Evolutionary conservation across 2,329 filamentous ascomycete species (phyloP).

Genomic region (Fusarium sp.): DNA sequence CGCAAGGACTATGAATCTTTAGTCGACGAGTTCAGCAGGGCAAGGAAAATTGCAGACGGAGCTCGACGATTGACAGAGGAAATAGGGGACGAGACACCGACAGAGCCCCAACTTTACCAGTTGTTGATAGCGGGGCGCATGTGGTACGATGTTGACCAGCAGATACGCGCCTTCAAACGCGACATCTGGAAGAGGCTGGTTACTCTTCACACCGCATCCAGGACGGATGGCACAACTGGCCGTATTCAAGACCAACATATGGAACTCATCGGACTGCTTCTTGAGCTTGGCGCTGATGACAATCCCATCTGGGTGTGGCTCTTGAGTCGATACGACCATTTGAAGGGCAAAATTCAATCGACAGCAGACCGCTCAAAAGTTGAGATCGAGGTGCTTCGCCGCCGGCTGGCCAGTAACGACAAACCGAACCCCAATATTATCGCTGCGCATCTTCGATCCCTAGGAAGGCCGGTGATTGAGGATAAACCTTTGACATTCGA

Average conservation of each 20-base stretch:
- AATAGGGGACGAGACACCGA: constrained; percentile 64
- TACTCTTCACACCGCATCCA: constrained; percentile 67
- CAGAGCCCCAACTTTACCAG: constrained; percentile 83
- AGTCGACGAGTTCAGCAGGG: constrained; percentile 84
- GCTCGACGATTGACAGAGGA: constrained; percentile 73
- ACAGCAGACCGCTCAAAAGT: constrained; percentile 87
- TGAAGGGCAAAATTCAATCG: constrained; percentile 83
- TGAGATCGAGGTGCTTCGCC: constrained; percentile 89
- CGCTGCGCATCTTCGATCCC: constrained; percentile 78
- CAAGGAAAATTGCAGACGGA: constrained; percentile 82
- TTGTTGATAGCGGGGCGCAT: constrained; percentile 89
- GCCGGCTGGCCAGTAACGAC: constrained; percentile 77
- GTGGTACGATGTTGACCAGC: constrained; percentile 92
- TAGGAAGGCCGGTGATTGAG: constrained; percentile 72
- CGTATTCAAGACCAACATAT: constrained; percentile 83
- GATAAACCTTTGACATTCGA: constrained; percentile 74
- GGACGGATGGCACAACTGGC: constrained; percentile 56
- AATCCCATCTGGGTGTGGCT: constrained; percentile 98
- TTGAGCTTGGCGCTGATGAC: constrained; percentile 94
- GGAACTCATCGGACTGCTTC: constrained; percentile 84
- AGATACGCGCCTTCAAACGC: constrained; percentile 85
- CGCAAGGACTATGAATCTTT: constrained; percentile 89
- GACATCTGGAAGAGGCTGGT: constrained; percentile 87
- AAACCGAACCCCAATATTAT: constrained; percentile 74
- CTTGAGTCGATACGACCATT: constrained; percentile 83